Evolutionary conservation across 1,284 basidiomycete species (phyloP).

Genomic region (Termitomyces sp.): DNA sequence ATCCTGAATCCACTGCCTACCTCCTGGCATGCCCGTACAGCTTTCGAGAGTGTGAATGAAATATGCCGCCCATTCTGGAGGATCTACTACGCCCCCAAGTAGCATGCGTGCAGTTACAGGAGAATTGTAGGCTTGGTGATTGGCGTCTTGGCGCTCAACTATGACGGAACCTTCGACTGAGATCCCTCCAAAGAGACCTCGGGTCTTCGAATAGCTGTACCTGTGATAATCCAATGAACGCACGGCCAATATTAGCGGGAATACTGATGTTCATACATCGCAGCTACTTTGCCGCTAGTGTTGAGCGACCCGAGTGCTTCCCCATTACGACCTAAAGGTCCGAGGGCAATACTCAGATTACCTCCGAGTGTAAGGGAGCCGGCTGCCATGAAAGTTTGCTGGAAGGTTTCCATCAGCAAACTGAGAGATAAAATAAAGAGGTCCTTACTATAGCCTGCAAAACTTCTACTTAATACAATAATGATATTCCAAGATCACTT

Average conservation of each 20-base stretch:
- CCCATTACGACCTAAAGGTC: constrained; percentile 91
- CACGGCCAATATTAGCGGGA: background rate
- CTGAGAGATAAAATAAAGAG: constrained; percentile 6
- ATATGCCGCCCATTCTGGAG: constrained; percentile 72
- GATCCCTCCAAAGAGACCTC: constrained; percentile 83
- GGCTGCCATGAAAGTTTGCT: constrained; percentile 92
- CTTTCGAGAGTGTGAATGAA: constrained; percentile 72
- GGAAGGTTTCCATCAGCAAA: constrained; percentile 11
- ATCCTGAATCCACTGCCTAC: constrained; percentile 59
- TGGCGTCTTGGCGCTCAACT: constrained; percentile 90
- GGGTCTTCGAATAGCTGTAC: constrained; percentile 94
- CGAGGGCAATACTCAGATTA: constrained; percentile 90
- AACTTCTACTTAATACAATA: constrained; percentile 10
- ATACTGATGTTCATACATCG: constrained; percentile 58
- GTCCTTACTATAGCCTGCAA: constrained; percentile 55
- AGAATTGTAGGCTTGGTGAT: constrained; percentile 72
- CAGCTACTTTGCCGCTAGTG: constrained; percentile 83
- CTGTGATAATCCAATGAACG: constrained; percentile 29
- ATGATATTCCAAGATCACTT: constrained; percentile 28
- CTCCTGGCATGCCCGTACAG: constrained; percentile 68
- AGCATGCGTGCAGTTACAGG: constrained; percentile 75
- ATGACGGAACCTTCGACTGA: constrained; percentile 94
- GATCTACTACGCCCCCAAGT: constrained; percentile 70
- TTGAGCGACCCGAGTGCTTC: constrained; percentile 89
- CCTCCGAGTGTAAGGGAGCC: constrained; percentile 90